Evolutionary conservation across 345 rosid genomes (phyloP), one percentile per base, ranked within the genome.

Genomic region (Heritiera fomes): DNA sequence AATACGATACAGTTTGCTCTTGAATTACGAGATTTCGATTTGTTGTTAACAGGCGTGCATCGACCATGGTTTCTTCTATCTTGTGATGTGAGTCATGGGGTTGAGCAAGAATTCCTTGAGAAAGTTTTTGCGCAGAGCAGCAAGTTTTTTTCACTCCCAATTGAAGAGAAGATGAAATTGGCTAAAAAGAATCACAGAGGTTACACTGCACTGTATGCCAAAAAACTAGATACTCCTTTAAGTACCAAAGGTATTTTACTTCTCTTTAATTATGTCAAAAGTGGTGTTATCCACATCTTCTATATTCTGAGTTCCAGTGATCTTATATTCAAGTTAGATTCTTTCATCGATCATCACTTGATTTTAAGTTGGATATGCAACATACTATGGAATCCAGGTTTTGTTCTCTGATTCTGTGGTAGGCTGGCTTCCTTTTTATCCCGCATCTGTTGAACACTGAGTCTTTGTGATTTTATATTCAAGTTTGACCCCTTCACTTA

Each of bases 21-120:
- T 23, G 3, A 23, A 60, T 20, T 9, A 6, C 34, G 8, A n/a
- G 23, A 1, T 64, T 5, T 6, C 17, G 15, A 64, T 9, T 5
- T 7, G 6, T 62, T 47, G 10, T 11, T 72, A 14, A 68, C 75
- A 95, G 99, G 98, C 96, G n/a, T 93, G 97, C 71, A 38, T 83
- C 11, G 92, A 92, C 8, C 83, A 87, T 79, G 98, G 98, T 18
- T 95, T 92, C 93, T 95, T 93, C 79, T 95, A 91, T 84, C 83
- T 95, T 2, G 89, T 87, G 79, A 95, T 2, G 89, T 87, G 79
- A 95, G 93, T 78, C 99, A 95, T 72, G 98, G 94, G 5, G 86
- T 92, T 2, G 88, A 90, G 58, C 87, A 86, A 65, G 92, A 87
- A 45, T 71, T 93, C 52, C n/a, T 89, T 28, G 40, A 52, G 3